phyloP scores from a whole-genome alignment of 441 rosid genomes.

The Erodium texanum region DNA sequence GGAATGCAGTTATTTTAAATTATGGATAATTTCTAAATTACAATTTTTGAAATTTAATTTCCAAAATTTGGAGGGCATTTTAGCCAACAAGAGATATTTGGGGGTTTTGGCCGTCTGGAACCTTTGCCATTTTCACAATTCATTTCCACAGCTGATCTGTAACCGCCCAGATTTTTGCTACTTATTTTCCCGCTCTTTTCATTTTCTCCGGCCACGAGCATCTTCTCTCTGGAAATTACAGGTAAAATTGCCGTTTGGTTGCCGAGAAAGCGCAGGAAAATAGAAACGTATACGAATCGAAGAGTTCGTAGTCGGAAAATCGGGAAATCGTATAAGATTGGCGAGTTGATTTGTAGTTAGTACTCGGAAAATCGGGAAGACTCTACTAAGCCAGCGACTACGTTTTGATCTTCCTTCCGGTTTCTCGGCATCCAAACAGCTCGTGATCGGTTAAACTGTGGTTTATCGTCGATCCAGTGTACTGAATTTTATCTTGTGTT shows the following conservation, averaged over 20 bases:
- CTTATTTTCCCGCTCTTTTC: conserved; percentile 1
- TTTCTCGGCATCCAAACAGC: too few relatives aligned
- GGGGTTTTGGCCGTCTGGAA: neutral
- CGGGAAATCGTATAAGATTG: too few relatives aligned
- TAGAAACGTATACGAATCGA: neutral
- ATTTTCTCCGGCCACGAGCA: neutral
- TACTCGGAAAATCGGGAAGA: too few relatives aligned
- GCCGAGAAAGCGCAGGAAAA: conserved; percentile 6
- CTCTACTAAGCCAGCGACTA: too few relatives aligned
- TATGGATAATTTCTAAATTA: too few relatives aligned
- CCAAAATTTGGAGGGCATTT: neutral
- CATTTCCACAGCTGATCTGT: neutral
- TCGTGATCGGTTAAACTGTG: too few relatives aligned
- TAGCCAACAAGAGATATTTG: neutral
- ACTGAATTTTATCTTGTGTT: neutral
- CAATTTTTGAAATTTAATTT: too few relatives aligned
- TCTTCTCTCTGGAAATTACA: conserved; percentile 1
- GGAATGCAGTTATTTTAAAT: too few relatives aligned
- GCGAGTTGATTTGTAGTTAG: too few relatives aligned
- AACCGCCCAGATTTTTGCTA: neutral
- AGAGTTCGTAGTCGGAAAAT: neutral
- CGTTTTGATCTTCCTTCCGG: too few relatives aligned
- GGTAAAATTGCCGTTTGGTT: neutral
- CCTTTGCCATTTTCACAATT: neutral
- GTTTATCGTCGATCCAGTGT: neutral